Conservation (phyloP, 1,284 basidiomycete genomes). For the Melampsora americana region DNA sequence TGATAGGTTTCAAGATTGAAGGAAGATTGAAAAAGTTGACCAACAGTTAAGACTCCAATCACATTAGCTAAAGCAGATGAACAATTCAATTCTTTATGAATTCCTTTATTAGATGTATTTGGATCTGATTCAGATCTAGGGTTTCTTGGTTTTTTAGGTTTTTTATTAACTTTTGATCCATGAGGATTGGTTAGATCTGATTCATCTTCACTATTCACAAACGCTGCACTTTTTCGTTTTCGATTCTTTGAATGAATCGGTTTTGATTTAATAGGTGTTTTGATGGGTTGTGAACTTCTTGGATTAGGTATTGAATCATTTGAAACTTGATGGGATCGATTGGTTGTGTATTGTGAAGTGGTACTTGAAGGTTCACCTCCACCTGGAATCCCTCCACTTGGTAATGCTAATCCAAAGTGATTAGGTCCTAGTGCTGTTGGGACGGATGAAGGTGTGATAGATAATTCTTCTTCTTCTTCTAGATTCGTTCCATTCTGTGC, state of each 20-base stretch:
- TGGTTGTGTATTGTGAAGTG: not conserved
- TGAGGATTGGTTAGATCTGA: no score
- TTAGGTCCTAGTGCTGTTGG: slow-evolving; percentile 1
- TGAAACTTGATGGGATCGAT: no score
- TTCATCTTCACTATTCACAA: slow-evolving; percentile 30
- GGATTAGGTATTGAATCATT: no score
- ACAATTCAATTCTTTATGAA: slow-evolving; percentile 33
- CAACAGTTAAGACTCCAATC: slow-evolving; percentile 33
- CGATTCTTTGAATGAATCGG: not conserved
- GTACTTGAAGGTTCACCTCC: not conserved
- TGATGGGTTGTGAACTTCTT: not conserved
- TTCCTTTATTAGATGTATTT: slow-evolving; percentile 1
- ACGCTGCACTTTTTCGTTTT: slow-evolving; percentile 24
- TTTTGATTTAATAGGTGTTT: not conserved
- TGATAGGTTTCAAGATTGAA: not conserved
- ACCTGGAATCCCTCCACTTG: slow-evolving; percentile 32
- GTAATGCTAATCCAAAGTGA: slow-evolving; percentile 6
- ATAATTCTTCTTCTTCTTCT: not conserved
- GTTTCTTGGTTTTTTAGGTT: slow-evolving; percentile 9
- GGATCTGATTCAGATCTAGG: slow-evolving; percentile 14
- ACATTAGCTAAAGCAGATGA: slow-evolving; percentile 22
- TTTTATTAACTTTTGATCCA: slow-evolving; percentile 1
- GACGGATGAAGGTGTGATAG: not conserved
- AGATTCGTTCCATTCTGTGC: not conserved
- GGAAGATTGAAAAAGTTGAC: not conserved